Evolutionary conservation across 768 basidiomycete species (phyloP), one percentile per base, ranked within the genome.

Genomic region (Boletellus ananiceps): DNA sequence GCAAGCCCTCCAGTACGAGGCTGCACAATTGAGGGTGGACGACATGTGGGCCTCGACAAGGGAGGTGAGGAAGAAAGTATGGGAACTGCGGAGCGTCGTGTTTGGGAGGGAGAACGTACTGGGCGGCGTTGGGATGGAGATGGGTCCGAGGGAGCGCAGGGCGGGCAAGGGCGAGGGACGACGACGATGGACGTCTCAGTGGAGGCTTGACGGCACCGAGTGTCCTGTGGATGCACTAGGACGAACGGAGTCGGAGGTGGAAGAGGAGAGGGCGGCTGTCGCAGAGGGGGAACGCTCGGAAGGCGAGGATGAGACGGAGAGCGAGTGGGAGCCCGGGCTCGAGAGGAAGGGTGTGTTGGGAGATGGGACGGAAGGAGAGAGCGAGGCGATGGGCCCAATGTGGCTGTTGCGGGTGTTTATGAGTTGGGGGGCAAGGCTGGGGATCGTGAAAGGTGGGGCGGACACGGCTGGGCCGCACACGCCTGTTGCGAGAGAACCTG

Each of bases 331-430:
- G 35, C 59, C 60, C 15, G 61, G 61, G 3, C 58, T 49, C 46
- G 58, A 51, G 47, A 40, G 46, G 27, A 49, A 43, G 49, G 51
- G 40, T 36, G 41, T 33, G 16, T 39, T 44, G 34, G 59, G 46
- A 19, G 57, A 59, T 21, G 55, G 50, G 0, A 39, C 53, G 27
- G 60, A 56, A 29, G 77, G 80, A 44, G 81, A 79, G 54, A 64
- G 66, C 47, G 78, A 79, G 49, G 79, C 77, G 35, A 81, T 86
- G 63, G 81, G 80, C 47, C 86, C 86, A 33, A 82, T 87, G 74
- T 89, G 88, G 88, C 62, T 88, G 46, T 68, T 90, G 58, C 72
- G 76, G 59, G 80, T 88, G 67, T 86, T 90, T 64, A 87, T 82
- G 40, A 84, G 83, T 50, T 88, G 85, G 86, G 84, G 82, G 7